Evolutionary conservation across 257 asterid species (phyloP).

Genomic region (Dorcoceras hygrometricum): DNA sequence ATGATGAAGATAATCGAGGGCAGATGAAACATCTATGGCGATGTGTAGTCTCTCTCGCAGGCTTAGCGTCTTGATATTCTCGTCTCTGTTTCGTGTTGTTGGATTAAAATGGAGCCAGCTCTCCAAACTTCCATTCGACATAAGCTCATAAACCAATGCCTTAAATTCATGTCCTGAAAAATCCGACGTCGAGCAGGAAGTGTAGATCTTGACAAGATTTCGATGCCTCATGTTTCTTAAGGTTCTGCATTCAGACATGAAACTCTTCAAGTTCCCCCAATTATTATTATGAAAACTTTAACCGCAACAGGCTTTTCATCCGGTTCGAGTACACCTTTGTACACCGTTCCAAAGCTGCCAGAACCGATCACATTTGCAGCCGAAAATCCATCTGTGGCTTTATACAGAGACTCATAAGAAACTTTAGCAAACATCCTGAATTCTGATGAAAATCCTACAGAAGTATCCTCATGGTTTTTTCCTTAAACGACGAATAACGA

Average conservation of each 20-base stretch:
- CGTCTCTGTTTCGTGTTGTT: background rate
- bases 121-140: conserved; percentile 34
- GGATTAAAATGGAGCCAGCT: conserved; percentile 30
- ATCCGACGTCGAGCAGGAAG: conserved; percentile 23
- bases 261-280: conserved; percentile 24
- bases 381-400: conserved; percentile 35
- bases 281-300: conserved; percentile 25
- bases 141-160: conserved; percentile 37
- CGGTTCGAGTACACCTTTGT: conserved; percentile 23
- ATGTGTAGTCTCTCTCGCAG: conserved; percentile 14
- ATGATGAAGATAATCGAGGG: conserved; percentile 32
- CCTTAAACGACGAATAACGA: conserved; percentile 17
- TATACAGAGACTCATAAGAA: conserved; percentile 20
- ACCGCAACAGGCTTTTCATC: conserved; percentile 28
- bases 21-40: conserved; percentile 26
- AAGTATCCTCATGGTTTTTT: background rate
- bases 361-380: conserved; percentile 31
- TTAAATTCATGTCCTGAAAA: conserved; percentile 33
- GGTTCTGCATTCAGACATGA: conserved; percentile 31
- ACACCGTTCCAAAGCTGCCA: conserved; percentile 33
- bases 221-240: conserved; percentile 31
- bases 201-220: conserved; percentile 30
- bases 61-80: conserved; percentile 1
- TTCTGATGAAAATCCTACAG: background rate
- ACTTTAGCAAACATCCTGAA: conserved; percentile 18